Evolutionary conservation across 2,329 filamentous ascomycete species (phyloP), one percentile per base, ranked within the genome.

Genomic region (Epichloe elymi): DNA sequence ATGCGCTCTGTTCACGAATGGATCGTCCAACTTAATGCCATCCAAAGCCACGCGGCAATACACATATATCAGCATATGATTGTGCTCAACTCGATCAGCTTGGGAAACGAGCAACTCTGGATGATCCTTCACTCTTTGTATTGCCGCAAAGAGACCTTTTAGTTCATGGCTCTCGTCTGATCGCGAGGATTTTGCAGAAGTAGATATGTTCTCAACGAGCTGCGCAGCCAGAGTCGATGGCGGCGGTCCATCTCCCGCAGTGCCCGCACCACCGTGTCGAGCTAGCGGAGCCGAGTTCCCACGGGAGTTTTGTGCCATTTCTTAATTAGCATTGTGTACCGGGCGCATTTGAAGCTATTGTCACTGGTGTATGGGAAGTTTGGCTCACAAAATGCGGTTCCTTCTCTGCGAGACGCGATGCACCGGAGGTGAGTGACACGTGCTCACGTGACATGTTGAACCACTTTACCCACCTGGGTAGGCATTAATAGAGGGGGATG

Each of bases 211-310:
- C 63, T 87, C 83, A 56, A 93, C 88, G 52, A 96, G 82, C 66
- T 94, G 87, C 12, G 88, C 88, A 49, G 90, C 88, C 60, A 95
- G 76, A 10, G 89, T 94, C 15, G 90, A 95, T 12, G 88, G 85
- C 39, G 82, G 80, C 44, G 72, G 70, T 10, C 57, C 60, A 17
- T 57, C 54, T 35, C 56, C 52, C 33, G 53, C 42, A 20, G 55
- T 57, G 45, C 53, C 56, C 46, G 51, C 56, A 45, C 54, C 48
- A 8, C 54, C 47, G 41, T 49, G 48, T 17, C 53, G 44, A 46
- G 54, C 55, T 50, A 53, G 50, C 33, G 56, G 51, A 23, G 50
- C 54, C 45, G 48, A 54, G 48, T 56, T 63, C 23, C 46, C 56
- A 50, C 54, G 52, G 53, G 50, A 46, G 49, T 57, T 54, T 20